Conservation (phyloP, 768 basidiomycete genomes). For the Tulasnella sp. region DNA sequence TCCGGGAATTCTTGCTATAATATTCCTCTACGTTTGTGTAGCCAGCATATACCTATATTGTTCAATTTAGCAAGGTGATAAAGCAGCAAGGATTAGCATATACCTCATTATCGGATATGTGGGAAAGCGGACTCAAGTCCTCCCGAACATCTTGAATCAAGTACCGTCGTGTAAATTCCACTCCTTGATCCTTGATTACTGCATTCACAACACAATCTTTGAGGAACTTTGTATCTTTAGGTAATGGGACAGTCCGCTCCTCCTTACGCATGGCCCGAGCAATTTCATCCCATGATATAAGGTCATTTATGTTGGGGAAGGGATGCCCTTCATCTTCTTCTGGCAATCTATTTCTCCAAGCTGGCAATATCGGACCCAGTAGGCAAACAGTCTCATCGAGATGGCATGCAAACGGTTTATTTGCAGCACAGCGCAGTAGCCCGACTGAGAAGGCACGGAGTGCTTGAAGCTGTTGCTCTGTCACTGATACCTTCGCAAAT, state of each 20-base stretch:
- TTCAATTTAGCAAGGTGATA: conserved; percentile 14
- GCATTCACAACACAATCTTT: conserved; percentile 43
- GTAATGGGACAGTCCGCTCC: conserved; percentile 39
- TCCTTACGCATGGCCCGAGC: conserved; percentile 35
- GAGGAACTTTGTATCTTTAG: conserved; percentile 24
- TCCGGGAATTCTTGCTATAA: conserved; percentile 28
- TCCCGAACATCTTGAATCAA: conserved; percentile 40
- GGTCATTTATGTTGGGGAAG: conserved; percentile 30
- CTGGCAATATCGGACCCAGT: conserved; percentile 42
- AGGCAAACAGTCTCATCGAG: conserved; percentile 48
- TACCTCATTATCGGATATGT: conserved; percentile 51
- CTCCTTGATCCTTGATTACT: conserved; percentile 60
- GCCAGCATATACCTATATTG: conserved; percentile 43
- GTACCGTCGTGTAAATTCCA: conserved; percentile 66
- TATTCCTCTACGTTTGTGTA: conserved; percentile 53
- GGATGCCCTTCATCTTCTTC: conserved; percentile 16
- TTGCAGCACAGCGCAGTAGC: conserved; percentile 46
- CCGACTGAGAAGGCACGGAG: conserved; percentile 53
- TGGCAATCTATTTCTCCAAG: conserved; percentile 27
- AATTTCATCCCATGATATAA: conserved; percentile 55
- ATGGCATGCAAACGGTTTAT: conserved; percentile 52
- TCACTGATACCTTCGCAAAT: conserved; percentile 36
- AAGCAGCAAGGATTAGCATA: conserved; percentile 23
- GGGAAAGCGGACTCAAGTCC: conserved; percentile 63
- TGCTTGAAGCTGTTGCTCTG: conserved; percentile 33